phyloP scores from a whole-genome alignment of 306 rosid species.

The Cercis canadensis region DNA sequence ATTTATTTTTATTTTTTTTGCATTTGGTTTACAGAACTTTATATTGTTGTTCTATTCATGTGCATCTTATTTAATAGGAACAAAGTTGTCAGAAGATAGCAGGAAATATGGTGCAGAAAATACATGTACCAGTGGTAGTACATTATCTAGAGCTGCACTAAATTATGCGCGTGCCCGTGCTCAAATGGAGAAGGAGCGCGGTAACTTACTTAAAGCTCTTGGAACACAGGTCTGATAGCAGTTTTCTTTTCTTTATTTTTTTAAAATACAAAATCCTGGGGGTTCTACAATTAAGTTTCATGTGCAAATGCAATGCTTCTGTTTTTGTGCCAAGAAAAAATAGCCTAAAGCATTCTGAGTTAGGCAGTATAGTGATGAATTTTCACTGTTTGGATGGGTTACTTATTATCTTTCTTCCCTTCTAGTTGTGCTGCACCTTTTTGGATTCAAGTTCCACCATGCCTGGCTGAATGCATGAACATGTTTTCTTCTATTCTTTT shows the following conservation, averaged over 20 bases:
- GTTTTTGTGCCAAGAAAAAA: constrained; percentile 11
- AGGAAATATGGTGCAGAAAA: constrained; percentile 92
- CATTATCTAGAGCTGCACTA: constrained; percentile 81
- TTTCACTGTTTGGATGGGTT: constrained; percentile 26
- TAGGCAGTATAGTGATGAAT: constrained; percentile 8
- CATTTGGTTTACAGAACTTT: constrained; percentile 20
- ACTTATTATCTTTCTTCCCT: constrained; percentile 18
- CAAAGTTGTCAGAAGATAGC: constrained; percentile 96
- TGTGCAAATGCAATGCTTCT: neutral
- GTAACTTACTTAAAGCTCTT: constrained; percentile 84
- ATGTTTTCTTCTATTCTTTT: constrained; percentile 26
- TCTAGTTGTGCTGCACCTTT: constrained; percentile 12
- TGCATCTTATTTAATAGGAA: constrained; percentile 64
- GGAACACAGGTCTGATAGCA: constrained; percentile 80
- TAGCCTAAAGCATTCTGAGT: neutral
- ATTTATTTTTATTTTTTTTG: too few species aligned
- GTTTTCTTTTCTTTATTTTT: neutral
- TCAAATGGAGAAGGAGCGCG: constrained; percentile 97
- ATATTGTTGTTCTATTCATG: constrained; percentile 29
- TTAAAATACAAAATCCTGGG: neutral
- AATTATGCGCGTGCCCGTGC: constrained; percentile 84
- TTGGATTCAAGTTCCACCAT: neutral
- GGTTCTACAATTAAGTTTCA: constrained; percentile 5
- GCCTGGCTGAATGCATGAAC: constrained; percentile 6
- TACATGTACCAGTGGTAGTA: constrained; percentile 94